These are phyloP conservation scores for Cryoendolithus antarcticus DNA, from an alignment of 2,329 filamentous ascomycete species.

Conservation along the genomic window DNA sequence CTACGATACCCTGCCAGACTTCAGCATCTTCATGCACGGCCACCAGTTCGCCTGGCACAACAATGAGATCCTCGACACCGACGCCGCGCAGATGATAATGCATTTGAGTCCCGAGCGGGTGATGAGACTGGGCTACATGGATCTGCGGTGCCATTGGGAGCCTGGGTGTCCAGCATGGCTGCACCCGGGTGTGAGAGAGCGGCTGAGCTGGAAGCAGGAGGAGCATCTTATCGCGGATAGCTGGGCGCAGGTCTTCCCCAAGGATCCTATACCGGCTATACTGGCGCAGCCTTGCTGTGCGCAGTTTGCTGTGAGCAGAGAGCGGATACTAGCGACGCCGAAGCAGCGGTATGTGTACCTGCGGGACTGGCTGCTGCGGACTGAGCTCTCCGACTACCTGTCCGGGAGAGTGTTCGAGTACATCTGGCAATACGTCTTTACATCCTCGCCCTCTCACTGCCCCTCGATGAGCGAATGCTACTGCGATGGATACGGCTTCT, in stretches of 20 bases:
- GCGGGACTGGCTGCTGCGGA: slow-evolving; percentile 49
- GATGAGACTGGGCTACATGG: slow-evolving; percentile 40
- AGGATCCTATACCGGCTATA: slow-evolving; percentile 34
- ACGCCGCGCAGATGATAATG: slow-evolving; percentile 33
- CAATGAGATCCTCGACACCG: slow-evolving; percentile 35
- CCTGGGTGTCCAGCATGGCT: slow-evolving; percentile 45
- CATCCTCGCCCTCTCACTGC: slow-evolving; percentile 36
- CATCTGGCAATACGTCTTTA: slow-evolving; percentile 52
- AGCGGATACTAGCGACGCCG: slow-evolving; percentile 43
- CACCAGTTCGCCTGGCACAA: slow-evolving; percentile 49
- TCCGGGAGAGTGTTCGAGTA: slow-evolving; percentile 52
- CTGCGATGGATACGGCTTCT: slow-evolving; percentile 52
- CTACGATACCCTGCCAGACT: slow-evolving; percentile 47
- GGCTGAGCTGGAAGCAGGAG: slow-evolving; percentile 29
- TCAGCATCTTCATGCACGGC: slow-evolving; percentile 50
- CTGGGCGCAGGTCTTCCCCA: slow-evolving; percentile 37
- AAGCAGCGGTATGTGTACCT: slow-evolving; percentile 43
- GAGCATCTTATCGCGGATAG: slow-evolving; percentile 31
- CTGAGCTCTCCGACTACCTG: slow-evolving; percentile 42
- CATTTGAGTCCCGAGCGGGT: slow-evolving; percentile 35
- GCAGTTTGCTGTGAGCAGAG: slow-evolving; percentile 49
- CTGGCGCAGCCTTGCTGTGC: slow-evolving; percentile 52
- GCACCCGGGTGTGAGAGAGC: slow-evolving; percentile 30
- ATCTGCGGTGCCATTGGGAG: slow-evolving; percentile 43
- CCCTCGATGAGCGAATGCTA: slow-evolving; percentile 46